A percentile compares a stretch with the other conserved stretches of the same genome.
Conservation (phyloP, 163 green algal genomes). For the Chlorella variabilis region DNA sequence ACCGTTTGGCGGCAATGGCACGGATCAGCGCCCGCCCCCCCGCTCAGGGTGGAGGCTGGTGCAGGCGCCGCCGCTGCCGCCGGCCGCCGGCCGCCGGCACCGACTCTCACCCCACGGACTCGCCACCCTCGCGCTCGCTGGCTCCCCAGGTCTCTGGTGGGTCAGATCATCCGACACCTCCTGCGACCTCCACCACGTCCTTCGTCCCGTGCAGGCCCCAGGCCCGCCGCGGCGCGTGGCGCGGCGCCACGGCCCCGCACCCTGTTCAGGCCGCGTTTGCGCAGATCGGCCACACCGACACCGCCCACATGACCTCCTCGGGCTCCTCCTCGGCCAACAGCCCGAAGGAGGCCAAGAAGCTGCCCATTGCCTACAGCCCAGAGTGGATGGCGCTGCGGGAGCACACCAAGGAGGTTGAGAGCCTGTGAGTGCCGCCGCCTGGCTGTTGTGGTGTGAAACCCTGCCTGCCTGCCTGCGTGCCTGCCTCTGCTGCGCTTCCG, state of each 20-base stretch:
- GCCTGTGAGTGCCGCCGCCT: constrained; percentile 63
- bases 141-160: too few species aligned
- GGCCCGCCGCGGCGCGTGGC: neutral
- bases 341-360: neutral
- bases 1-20: too few species aligned
- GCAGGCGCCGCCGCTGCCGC: too few species aligned
- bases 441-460: neutral
- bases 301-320: constrained; percentile 5
- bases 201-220: constrained; percentile 4
- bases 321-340: neutral
- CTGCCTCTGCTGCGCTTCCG: neutral
- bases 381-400: constrained; percentile 88
- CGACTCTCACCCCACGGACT: neutral
- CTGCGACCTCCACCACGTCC: too few species aligned
- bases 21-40: too few species aligned
- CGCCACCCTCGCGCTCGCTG: too few species aligned
- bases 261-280: neutral
- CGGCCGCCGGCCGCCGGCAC: too few species aligned
- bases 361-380: constrained; percentile 71
- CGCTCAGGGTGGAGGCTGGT: too few species aligned
- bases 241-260: neutral
- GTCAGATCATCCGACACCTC: too few species aligned
- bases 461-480: neutral
- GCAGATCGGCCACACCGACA: constrained; percentile 21
- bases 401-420: constrained; percentile 90